Base-by-base conservation (phyloP, 2,329 filamentous ascomycete genomes). In the Aspergillus calidoustus region DNA sequence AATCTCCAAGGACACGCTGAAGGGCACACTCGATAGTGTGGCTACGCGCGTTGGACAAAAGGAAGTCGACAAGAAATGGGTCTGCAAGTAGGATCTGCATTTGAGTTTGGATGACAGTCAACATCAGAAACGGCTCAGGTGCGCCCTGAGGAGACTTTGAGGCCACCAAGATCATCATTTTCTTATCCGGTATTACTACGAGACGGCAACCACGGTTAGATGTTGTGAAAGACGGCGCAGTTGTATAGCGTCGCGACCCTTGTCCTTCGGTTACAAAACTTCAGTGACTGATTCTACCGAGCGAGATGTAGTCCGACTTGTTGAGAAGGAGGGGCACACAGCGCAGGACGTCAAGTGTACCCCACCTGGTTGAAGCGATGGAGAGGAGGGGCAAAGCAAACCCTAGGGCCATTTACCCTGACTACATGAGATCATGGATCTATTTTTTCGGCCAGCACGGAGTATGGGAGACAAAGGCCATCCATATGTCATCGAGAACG, bases 1-100 rank as follows among this genome's bases (percentile, higher is more conserved):
- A 64, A 84, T 89, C 50, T 86, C 89, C 1, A 91, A 89, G 69
- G 86, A 87, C 22, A 85, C 87, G 25, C 87, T 96, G 68, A 90
- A 87, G 71, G 85, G 87, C 57, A 93, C 91, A 0, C 78, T 95
- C 22, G 87, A 87, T 63, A 77, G 78, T 9, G 80, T 91, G 56
- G 91, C 91, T 9, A 83, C 84, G 48, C 83, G 89, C 46, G 82
- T 87, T 57, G 88, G 83, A 63, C 83, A 82, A 70, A 89, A 83
- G 66, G 85, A 81, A 76, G 85, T 77, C 66, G 88, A 89, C 66
- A 90, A 90, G 80, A 83, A 82, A 68, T 91, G 89, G 88, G 82
- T 82, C 54, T 76, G 84, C 64, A 82, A 52, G 17, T 44, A 59
- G 31, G 41, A 9, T 17, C 51, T 43, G 30, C 54, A 31, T 17